Conservation (phyloP, 352 stramenopile genomes). For the Blastocystis hominis region DNA sequence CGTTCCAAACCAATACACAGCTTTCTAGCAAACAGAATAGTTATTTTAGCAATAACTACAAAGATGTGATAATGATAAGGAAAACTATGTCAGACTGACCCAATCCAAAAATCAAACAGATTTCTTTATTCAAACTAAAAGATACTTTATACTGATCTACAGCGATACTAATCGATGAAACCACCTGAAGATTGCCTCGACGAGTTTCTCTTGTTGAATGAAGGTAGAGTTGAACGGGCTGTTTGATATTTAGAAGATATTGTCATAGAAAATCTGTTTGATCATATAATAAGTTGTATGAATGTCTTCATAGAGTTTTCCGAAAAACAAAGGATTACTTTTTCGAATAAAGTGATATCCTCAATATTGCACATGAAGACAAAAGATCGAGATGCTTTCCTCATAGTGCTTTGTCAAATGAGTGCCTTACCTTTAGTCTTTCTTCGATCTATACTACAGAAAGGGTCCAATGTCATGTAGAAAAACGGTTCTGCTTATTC, state of each 20-base stretch:
- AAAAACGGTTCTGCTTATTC: not conserved
- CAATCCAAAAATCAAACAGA: too few species aligned
- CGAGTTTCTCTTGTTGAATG: too few species aligned
- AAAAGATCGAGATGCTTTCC: not conserved
- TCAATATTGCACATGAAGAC: not conserved
- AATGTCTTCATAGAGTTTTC: not conserved
- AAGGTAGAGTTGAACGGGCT: too few species aligned
- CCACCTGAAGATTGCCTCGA: too few species aligned
- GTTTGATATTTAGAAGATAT: not conserved
- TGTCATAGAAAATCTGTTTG: not conserved
- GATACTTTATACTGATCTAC: too few species aligned
- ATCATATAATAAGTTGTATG: not conserved
- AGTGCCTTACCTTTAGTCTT: not conserved
- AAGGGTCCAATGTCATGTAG: not conserved
- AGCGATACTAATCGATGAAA: too few species aligned
- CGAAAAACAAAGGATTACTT: not conserved
- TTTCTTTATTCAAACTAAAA: too few species aligned
- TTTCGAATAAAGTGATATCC: not conserved
- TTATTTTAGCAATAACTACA: too few species aligned
- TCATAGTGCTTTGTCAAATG: not conserved
- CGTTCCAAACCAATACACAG: too few species aligned
- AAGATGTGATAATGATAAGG: too few species aligned
- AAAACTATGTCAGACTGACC: too few species aligned
- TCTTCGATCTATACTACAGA: not conserved
- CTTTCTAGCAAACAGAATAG: too few species aligned